Conservation (phyloP, 257 asterid genomes). For the Solanum chiquidenum region DNA sequence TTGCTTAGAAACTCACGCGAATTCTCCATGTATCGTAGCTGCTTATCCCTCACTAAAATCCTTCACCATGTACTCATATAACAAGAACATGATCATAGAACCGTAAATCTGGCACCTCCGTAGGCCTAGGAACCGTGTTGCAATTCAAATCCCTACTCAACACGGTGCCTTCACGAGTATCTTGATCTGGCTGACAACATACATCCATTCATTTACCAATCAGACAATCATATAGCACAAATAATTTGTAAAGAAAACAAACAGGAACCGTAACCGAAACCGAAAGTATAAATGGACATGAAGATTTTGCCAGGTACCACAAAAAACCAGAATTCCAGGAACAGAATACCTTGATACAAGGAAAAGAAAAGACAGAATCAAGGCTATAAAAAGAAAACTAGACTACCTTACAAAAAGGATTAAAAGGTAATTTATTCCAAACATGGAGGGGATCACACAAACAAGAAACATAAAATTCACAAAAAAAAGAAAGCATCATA, state of each 20-base stretch:
- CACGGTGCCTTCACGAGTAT: background rate
- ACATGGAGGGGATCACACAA: background rate
- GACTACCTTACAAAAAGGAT: background rate
- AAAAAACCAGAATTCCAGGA: conserved; percentile 8
- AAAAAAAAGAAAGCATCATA: background rate
- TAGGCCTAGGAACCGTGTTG: conserved; percentile 19
- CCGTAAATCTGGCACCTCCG: background rate
- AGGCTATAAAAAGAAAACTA: background rate
- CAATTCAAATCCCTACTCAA: background rate
- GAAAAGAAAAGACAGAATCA: conserved; percentile 16
- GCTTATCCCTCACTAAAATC: conserved; percentile 13
- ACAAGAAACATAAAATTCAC: background rate
- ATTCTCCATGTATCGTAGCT: conserved; percentile 38
- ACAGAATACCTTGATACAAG: conserved; percentile 22
- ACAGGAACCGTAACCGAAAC: background rate
- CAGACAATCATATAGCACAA: background rate
- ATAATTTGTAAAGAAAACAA: conserved; percentile 2
- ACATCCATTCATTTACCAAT: background rate
- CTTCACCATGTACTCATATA: background rate
- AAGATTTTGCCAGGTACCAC: conserved; percentile 9
- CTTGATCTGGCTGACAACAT: background rate
- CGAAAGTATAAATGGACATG: background rate
- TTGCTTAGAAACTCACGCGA: conserved; percentile 31
- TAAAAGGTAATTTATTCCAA: background rate
- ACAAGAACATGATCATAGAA: conserved; percentile 18